Evolutionary conservation across 306 rosid genomes (phyloP).

Genomic region (Fagus sylvatica): DNA sequence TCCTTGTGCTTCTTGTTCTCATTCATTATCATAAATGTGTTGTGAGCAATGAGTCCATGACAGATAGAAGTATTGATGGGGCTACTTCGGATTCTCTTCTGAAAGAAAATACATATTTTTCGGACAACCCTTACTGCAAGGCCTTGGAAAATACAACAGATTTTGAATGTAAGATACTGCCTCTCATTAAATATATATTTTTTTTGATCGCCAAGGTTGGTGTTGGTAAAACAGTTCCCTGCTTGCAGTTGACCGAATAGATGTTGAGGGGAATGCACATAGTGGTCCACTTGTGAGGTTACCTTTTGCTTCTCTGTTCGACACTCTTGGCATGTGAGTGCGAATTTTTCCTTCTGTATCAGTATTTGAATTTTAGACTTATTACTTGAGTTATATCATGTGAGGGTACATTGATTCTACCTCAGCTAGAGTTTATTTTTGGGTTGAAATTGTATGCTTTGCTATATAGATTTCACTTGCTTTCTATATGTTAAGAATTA

Average conservation of each 20-base stretch:
- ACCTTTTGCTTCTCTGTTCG: constrained; percentile 87
- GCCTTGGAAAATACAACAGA: constrained; percentile 80
- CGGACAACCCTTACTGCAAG: constrained; percentile 87
- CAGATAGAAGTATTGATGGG: constrained; percentile 39
- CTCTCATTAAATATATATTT: constrained; percentile 19
- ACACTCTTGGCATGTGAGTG: constrained; percentile 90
- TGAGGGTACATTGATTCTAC: neutral
- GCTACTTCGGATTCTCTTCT: constrained; percentile 53
- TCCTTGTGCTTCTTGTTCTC: constrained; percentile 86
- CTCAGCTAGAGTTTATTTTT: neutral
- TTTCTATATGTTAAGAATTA: neutral
- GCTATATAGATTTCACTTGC: neutral
- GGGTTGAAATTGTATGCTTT: neutral
- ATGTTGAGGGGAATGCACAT: constrained; percentile 67
- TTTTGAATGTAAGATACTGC: constrained; percentile 72
- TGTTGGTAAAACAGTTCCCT: constrained; percentile 20
- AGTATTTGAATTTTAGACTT: constrained; percentile 7
- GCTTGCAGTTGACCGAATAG: constrained; percentile 86
- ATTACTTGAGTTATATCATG: neutral
- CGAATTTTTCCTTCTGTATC: constrained; percentile 12
- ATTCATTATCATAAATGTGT: constrained; percentile 82
- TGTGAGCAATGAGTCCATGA: constrained; percentile 42
- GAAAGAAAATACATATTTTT: constrained; percentile 59
- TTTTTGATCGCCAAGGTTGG: constrained; percentile 24
- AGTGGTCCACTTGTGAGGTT: constrained; percentile 75